A percentile compares a stretch with the other conserved stretches of the same genome.
These are phyloP conservation scores for Neurospora intermedia DNA, from an alignment of 495 filamentous ascomycete species.

Conservation along the genomic window DNA sequence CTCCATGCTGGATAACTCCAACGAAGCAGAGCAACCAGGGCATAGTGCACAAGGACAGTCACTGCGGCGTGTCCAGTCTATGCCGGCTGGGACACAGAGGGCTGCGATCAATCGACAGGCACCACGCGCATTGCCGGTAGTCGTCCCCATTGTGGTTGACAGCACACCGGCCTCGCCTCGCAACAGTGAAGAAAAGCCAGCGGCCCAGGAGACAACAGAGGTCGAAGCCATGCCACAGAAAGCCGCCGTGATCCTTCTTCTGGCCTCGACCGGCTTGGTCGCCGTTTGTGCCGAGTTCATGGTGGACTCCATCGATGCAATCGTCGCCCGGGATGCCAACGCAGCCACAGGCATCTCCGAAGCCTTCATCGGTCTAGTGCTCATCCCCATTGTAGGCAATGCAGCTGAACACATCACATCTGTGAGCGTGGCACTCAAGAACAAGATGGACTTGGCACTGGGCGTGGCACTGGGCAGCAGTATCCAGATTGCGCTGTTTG, in stretches of 20 bases:
- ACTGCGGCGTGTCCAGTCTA: constrained; percentile 19
- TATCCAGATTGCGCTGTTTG: constrained; percentile 76
- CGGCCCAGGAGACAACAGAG: constrained; percentile 12
- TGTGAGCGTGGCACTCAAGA: constrained; percentile 71
- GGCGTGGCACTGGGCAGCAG: constrained; percentile 71
- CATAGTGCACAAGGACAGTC: constrained; percentile 21
- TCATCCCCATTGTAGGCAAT: constrained; percentile 81
- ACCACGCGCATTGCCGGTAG: constrained; percentile 6
- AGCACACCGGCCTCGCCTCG: neutral
- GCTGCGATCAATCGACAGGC: too few species aligned
- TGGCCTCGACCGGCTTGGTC: constrained; percentile 66
- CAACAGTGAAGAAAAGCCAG: neutral
- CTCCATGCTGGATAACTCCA: constrained; percentile 2
- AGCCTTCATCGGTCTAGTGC: constrained; percentile 73
- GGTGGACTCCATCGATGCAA: constrained; percentile 59
- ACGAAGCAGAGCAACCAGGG: neutral
- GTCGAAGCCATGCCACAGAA: constrained; percentile 51
- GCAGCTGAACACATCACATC: constrained; percentile 83
- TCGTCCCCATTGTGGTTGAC: constrained; percentile 8
- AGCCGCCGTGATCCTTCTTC: constrained; percentile 56
- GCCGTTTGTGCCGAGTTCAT: constrained; percentile 78
- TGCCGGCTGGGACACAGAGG: constrained; percentile 29
- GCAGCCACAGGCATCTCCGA: constrained; percentile 48
- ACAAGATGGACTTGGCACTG: constrained; percentile 85
- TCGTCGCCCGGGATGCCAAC: constrained; percentile 33